Conservation (phyloP, 2,329 filamentous ascomycete genomes). For the Aspergillus awamori region DNA sequence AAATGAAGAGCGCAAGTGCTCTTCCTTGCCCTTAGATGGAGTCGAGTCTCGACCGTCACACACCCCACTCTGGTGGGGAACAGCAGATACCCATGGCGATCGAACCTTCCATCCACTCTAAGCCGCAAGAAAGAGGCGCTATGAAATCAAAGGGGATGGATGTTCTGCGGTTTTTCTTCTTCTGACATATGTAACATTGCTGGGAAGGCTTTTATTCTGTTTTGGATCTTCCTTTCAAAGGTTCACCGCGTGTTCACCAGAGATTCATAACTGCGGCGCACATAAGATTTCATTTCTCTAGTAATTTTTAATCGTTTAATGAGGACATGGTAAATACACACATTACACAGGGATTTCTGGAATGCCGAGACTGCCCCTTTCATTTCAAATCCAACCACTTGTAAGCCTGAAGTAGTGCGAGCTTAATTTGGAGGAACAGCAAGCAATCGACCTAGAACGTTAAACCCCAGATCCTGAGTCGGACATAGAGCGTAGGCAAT, state of each 20-base stretch:
- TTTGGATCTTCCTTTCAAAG: conserved; percentile 8
- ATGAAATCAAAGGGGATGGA: conserved; percentile 19
- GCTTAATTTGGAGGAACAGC: not conserved
- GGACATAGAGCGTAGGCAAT: no score
- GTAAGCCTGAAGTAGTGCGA: not conserved
- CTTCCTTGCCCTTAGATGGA: not conserved
- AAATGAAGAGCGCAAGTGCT: conserved; percentile 21
- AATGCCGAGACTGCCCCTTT: not conserved
- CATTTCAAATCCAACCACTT: not conserved
- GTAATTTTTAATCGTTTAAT: conserved; percentile 17
- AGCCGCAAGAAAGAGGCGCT: not conserved
- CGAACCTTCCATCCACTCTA: not conserved
- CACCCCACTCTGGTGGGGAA: not conserved
- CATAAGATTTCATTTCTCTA: conserved; percentile 18
- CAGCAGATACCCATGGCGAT: conserved; percentile 6
- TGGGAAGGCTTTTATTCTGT: conserved; percentile 13
- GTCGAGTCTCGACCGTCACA: not conserved
- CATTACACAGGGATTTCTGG: not conserved
- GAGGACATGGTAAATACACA: conserved; percentile 19
- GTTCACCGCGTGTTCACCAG: conserved; percentile 19
- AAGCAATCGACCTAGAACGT: no score
- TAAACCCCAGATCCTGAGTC: no score
- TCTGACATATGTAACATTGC: conserved; percentile 21
- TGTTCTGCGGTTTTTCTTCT: conserved; percentile 12
- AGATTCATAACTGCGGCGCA: conserved; percentile 21